Percentiles rank a stretch among this genome's conserved stretches.
phyloP scores from a whole-genome alignment of 163 green algal genomes.

The Scenedesmus sp. region DNA sequence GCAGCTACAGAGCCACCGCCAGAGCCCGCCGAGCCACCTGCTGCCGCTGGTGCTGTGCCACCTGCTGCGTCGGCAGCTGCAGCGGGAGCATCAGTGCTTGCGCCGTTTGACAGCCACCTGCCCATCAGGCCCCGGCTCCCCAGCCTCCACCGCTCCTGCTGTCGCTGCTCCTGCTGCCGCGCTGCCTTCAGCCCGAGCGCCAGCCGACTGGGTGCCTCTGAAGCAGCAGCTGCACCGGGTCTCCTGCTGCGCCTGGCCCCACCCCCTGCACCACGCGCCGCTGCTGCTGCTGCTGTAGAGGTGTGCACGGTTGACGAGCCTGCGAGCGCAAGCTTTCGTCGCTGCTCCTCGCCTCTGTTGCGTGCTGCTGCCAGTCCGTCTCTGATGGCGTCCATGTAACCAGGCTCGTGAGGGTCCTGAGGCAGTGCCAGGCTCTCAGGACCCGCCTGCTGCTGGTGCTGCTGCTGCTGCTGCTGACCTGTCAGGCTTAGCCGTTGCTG shows the following conservation, averaged over 20 bases:
- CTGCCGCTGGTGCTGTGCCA: background rate
- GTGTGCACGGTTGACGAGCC: background rate
- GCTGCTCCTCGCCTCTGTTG: conserved; percentile 6
- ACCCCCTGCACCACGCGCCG: background rate
- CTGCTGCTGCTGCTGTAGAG: conserved; percentile 4
- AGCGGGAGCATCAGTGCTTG: background rate
- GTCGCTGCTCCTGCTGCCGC: background rate
- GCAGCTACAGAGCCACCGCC: background rate
- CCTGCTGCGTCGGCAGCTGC: background rate
- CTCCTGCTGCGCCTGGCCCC: background rate
- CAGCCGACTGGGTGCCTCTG: background rate
- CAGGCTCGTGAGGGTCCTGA: background rate
- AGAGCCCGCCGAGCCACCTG: background rate
- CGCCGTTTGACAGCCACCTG: background rate
- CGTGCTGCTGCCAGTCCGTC: conserved; percentile 27
- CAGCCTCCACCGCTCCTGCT: background rate
- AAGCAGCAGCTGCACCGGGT: background rate
- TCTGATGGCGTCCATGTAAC: conserved; percentile 20
- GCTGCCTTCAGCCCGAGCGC: background rate
- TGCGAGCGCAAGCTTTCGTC: background rate
- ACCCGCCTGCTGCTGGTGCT: background rate
- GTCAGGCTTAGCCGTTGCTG: background rate
- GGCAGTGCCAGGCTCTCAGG: background rate
- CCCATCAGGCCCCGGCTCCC: conserved; percentile 15
- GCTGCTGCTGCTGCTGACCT: background rate